These are phyloP conservation scores for Mycena capillaripes DNA, from an alignment of 768 basidiomycete species.

Conservation along the genomic window DNA sequence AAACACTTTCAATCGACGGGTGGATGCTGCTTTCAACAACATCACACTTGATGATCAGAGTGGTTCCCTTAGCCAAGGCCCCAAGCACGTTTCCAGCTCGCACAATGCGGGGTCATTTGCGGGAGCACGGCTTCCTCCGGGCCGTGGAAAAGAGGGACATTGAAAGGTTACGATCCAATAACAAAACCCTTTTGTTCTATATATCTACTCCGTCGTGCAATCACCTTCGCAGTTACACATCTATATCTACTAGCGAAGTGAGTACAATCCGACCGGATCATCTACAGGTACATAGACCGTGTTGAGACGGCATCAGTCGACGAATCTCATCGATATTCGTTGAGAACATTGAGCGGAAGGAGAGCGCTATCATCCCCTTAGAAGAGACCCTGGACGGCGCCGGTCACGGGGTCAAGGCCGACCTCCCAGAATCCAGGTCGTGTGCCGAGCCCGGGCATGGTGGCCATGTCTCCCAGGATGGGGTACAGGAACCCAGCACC, in stretches of 20 bases:
- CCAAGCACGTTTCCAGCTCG: not conserved
- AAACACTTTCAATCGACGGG: slow-evolving; percentile 73
- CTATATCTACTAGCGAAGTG: not conserved
- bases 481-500: slow-evolving; percentile 98
- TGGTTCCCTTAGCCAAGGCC: slow-evolving; percentile 57
- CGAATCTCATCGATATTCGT: slow-evolving; percentile 39
- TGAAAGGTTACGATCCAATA: not conserved
- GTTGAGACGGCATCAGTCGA: slow-evolving; percentile 37
- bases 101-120: slow-evolving; percentile 16
- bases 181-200: not conserved
- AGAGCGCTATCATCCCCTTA: slow-evolving; percentile 48
- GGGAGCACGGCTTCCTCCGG: slow-evolving; percentile 30
- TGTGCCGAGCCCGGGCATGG: slow-evolving; percentile 96
- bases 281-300: slow-evolving; percentile 28
- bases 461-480: slow-evolving; percentile 96
- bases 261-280: slow-evolving; percentile 20
- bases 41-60: slow-evolving; percentile 72
- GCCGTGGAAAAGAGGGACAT: slow-evolving; percentile 14
- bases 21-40: slow-evolving; percentile 71
- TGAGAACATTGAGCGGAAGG: slow-evolving; percentile 37
- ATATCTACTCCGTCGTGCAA: slow-evolving; percentile 24
- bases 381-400: slow-evolving; percentile 90
- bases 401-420: slow-evolving; percentile 82
- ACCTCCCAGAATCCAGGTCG: slow-evolving; percentile 97
- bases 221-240: not conserved